Evolutionary conservation across 2,329 filamentous ascomycete genomes (phyloP).

Genomic region (Ceratocystis albifundus): DNA sequence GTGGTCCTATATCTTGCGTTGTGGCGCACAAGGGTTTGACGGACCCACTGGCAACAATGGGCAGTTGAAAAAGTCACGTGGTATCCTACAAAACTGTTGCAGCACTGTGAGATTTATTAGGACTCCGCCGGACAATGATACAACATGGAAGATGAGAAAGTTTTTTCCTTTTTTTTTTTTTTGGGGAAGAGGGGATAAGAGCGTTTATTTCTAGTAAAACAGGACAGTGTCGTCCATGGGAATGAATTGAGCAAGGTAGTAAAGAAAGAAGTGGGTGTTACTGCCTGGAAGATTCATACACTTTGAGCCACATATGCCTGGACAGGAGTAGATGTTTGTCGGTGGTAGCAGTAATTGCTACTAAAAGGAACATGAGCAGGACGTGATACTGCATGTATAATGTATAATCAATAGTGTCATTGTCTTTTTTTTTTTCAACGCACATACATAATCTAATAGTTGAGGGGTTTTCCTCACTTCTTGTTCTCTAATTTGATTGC

Average conservation of each 20-base stretch:
- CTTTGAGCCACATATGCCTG: neutral
- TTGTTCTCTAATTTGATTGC: neutral
- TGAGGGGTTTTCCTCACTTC: neutral
- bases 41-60: neutral
- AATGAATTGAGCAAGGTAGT: no score
- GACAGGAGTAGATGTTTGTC: neutral
- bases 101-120: slow-evolving; percentile 7
- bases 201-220: neutral
- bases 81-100: slow-evolving; percentile 5
- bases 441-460: neutral
- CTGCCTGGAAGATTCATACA: neutral
- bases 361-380: neutral
- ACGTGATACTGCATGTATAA: neutral
- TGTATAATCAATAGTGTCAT: neutral
- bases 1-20: slow-evolving; percentile 19
- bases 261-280: no score
- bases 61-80: slow-evolving; percentile 10
- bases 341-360: neutral
- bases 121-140: neutral
- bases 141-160: neutral
- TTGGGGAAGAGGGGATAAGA: neutral
- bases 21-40: slow-evolving; percentile 21
- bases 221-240: no score
- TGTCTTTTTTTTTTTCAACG: no score
- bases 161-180: no score